These are phyloP conservation scores for Neonectria coccinea DNA, from an alignment of 2,329 filamentous ascomycete genomes.

Conservation along the genomic window DNA sequence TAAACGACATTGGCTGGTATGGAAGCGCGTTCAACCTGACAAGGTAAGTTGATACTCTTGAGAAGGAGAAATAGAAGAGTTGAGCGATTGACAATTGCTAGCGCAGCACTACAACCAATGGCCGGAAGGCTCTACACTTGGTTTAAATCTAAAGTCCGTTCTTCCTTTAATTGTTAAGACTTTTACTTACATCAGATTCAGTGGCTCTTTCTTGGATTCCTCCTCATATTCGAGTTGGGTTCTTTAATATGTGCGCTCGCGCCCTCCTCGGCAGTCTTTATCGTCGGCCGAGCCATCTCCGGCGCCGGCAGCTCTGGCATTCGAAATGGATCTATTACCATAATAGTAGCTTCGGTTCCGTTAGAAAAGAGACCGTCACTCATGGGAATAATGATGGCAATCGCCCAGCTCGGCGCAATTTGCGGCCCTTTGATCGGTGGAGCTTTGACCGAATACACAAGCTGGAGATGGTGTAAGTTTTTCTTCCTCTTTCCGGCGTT, in stretches of 20 bases:
- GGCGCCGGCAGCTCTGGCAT: constrained; percentile 6
- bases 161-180: not conserved
- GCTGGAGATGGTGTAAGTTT: constrained; percentile 58
- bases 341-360: constrained; percentile 40
- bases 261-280: not conserved
- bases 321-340: not conserved
- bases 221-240: constrained; percentile 11
- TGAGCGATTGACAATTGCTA: not conserved
- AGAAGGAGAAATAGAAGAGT: not conserved
- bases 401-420: constrained; percentile 57
- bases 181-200: not conserved
- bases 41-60: constrained; percentile 25
- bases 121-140: not conserved
- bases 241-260: constrained; percentile 3
- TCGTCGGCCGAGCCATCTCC: constrained; percentile 12
- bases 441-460: constrained; percentile 53
- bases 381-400: constrained; percentile 46
- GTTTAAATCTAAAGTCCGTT: not conserved
- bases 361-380: constrained; percentile 45
- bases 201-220: not conserved
- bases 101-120: constrained; percentile 1
- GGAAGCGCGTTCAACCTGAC: constrained; percentile 49
- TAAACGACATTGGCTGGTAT: constrained; percentile 59
- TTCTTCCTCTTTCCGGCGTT: not conserved
- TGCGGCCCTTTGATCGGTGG: constrained; percentile 62